Evolutionary conservation across 2,329 filamentous ascomycete genomes (phyloP).

Genomic region (Hymenotorrendiella dingleyae): DNA sequence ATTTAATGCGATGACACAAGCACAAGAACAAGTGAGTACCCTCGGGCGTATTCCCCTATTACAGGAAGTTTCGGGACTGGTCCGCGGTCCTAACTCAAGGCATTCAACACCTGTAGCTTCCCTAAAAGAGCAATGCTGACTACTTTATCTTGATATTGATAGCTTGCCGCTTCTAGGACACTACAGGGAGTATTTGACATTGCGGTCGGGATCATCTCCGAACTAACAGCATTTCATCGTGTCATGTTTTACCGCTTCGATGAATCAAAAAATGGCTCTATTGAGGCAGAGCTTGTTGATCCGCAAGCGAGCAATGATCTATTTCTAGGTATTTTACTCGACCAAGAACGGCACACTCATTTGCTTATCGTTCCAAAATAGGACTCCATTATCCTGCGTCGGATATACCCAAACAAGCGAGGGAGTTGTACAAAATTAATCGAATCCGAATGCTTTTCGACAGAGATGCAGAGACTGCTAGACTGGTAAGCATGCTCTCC

Average conservation of each 20-base stretch:
- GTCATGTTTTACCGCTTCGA: constrained; percentile 27
- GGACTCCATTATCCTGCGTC: constrained; percentile 67
- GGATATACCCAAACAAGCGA: constrained; percentile 76
- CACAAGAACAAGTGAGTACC: constrained; percentile 22
- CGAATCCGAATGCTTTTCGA: constrained; percentile 83
- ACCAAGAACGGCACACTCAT: no score
- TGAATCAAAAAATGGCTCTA: constrained; percentile 22
- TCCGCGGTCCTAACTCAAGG: no score
- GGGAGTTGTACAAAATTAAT: constrained; percentile 81
- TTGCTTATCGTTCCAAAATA: no score
- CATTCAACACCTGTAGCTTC: no score
- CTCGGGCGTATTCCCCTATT: no score
- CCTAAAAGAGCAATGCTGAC: no score
- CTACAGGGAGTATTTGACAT: constrained; percentile 18
- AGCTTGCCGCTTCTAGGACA: constrained; percentile 8
- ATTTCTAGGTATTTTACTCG: constrained; percentile 15
- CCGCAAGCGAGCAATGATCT: constrained; percentile 20
- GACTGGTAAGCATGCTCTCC: constrained; percentile 47
- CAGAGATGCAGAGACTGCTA: constrained; percentile 69
- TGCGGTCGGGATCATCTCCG: constrained; percentile 21
- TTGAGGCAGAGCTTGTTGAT: constrained; percentile 23
- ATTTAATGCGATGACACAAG: constrained; percentile 21
- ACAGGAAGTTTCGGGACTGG: no score
- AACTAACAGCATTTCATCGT: constrained; percentile 23
- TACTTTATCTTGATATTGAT: no score